Evolutionary conservation across 345 rosid genomes (phyloP).

Genomic region (Viola odorata): DNA sequence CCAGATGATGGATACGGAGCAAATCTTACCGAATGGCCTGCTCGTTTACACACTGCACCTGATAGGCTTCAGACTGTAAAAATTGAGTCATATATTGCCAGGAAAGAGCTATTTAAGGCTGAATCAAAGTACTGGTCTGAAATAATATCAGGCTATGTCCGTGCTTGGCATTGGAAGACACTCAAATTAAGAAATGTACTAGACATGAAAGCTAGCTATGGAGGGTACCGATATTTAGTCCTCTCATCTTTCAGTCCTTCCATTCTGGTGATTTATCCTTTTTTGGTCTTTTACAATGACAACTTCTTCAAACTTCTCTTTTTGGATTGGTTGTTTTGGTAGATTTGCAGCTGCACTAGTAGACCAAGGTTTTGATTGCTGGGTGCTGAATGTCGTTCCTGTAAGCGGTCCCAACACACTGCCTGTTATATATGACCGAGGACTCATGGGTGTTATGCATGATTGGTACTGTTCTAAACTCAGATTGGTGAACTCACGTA

Average conservation of each 20-base stretch:
- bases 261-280: background rate
- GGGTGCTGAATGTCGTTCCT: conserved; percentile 94
- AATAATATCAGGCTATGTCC: conserved; percentile 63
- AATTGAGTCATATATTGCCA: conserved; percentile 77
- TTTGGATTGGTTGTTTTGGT: conserved; percentile 24
- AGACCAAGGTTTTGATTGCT: conserved; percentile 60
- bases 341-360: conserved; percentile 89
- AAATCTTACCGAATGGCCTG: conserved; percentile 71
- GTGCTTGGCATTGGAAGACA: conserved; percentile 76
- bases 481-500: background rate
- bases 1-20: conserved; percentile 87
- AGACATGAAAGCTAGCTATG: conserved; percentile 97
- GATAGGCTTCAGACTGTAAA: conserved; percentile 84
- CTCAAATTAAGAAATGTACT: conserved; percentile 81
- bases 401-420: conserved; percentile 84
- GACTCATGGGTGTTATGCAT: conserved; percentile 89
- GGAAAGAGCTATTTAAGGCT: conserved; percentile 84
- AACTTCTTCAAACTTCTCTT: background rate
- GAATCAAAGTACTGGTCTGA: conserved; percentile 91
- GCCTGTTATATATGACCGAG: conserved; percentile 95
- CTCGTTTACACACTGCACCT: conserved; percentile 75
- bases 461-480: conserved; percentile 64
- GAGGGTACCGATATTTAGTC: conserved; percentile 52
- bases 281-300: background rate
- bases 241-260: conserved; percentile 8